These are phyloP conservation scores for Fusarium bactridioides DNA, from an alignment of 2,329 filamentous ascomycete genomes.

Conservation along the genomic window DNA sequence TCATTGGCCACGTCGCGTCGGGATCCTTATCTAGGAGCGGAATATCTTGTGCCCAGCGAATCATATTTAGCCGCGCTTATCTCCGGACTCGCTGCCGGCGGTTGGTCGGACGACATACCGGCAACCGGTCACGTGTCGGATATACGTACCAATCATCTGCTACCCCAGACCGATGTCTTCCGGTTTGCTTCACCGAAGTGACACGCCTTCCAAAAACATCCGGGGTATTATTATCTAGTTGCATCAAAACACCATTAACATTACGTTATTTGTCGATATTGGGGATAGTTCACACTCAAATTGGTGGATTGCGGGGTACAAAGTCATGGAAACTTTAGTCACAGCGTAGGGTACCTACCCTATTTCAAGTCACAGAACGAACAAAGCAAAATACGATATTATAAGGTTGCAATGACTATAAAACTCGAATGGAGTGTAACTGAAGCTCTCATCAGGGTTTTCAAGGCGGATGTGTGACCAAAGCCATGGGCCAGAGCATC, in stretches of 20 bases:
- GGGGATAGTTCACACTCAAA: neutral
- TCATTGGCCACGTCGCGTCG: constrained; percentile 11
- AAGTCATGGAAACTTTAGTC: constrained; percentile 13
- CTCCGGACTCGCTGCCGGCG: constrained; percentile 14
- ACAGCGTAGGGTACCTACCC: constrained; percentile 1
- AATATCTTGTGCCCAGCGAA: constrained; percentile 21
- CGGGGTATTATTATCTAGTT: constrained; percentile 14
- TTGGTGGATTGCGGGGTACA: neutral
- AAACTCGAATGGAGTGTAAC: neutral
- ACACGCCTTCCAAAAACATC: constrained; percentile 28
- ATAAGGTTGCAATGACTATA: neutral
- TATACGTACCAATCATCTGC: neutral
- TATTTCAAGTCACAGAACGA: neutral
- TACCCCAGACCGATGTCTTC: constrained; percentile 23
- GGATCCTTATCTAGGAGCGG: constrained; percentile 15
- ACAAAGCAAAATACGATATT: neutral
- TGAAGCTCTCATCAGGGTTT: neutral
- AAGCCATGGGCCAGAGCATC: neutral
- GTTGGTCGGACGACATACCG: constrained; percentile 20
- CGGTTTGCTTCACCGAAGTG: constrained; percentile 10
- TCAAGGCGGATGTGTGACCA: neutral
- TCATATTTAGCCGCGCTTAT: fast-evolving
- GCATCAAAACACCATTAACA: constrained; percentile 6
- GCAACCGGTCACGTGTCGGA: constrained; percentile 30
- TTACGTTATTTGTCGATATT: constrained; percentile 8